phyloP scores from a whole-genome alignment of 148 eudicot species.

The Rhododendron ferrugineum region DNA sequence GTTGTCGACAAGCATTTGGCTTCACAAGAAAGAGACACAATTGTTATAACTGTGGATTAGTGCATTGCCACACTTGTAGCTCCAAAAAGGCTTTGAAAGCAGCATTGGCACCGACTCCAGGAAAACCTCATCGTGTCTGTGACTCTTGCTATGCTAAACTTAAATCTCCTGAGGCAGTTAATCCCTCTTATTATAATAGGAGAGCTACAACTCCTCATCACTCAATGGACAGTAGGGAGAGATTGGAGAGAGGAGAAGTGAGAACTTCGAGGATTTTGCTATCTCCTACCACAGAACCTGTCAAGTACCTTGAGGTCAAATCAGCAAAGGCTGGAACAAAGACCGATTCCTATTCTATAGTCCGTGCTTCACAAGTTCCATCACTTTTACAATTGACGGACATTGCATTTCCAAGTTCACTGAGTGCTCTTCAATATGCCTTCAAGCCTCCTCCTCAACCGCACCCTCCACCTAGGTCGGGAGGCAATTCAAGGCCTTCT shows the following conservation, averaged over 20 bases:
- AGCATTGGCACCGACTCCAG: conserved; percentile 77
- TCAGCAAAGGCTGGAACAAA: conserved; percentile 35
- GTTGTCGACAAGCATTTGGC: conserved; percentile 72
- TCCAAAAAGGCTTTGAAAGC: conserved; percentile 65
- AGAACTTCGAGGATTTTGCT: conserved; percentile 49
- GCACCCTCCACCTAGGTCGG: conserved; percentile 19
- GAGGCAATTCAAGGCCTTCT: conserved; percentile 42
- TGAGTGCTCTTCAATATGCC: conserved; percentile 59
- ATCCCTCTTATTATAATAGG: conserved; percentile 24
- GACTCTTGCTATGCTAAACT: conserved; percentile 67
- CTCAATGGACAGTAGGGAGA: conserved; percentile 37
- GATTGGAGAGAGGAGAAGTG: conserved; percentile 30
- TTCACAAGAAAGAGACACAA: conserved; percentile 71
- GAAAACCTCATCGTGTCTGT: conserved; percentile 80
- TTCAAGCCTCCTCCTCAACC: conserved; percentile 45
- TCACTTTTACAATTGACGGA: conserved; percentile 54
- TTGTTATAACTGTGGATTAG: conserved; percentile 69
- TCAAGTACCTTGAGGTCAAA: conserved; percentile 70
- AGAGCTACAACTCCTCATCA: conserved; percentile 38
- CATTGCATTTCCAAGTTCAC: conserved; percentile 69
- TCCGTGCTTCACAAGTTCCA: conserved; percentile 77
- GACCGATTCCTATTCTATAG: conserved; percentile 46
- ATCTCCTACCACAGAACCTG: conserved; percentile 47
- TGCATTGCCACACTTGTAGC: conserved; percentile 69
- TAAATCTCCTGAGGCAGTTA: conserved; percentile 35